Evolutionary conservation across 2,329 filamentous ascomycete species (phyloP), one percentile per base, ranked within the genome.

Genomic region (Alternaria postmessia): DNA sequence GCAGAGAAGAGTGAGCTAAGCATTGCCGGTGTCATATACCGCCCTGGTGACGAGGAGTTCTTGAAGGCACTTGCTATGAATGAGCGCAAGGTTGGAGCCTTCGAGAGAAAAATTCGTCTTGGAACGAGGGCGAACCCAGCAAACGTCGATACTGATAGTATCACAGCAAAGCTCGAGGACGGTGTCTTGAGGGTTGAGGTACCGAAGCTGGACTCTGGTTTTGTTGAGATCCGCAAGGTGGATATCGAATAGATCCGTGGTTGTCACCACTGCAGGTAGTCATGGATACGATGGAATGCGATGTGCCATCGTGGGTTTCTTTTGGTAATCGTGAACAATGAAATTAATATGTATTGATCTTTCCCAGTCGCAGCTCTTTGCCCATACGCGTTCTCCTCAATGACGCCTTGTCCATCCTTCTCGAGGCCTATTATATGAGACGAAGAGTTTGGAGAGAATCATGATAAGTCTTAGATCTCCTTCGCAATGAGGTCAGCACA

Each of bases 121-220:
- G 84, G 81, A 16, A 84, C 81, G 49, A 71, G 81, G 52, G 81
- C 82, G 8, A 83, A 83, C 30, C 86, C 86, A 30, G 87, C 88
- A 7, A 83, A 85, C 64, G 81, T 95, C 16, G 89, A 93, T 69
- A 86, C 83, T 1, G 85, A 89, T 49, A 83, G 79, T 24, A 94
- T 95, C 72, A 85, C 83, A 3, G 91, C 92, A 3, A 92, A 88
- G 80, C 84, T 96, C 79, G 90, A 93, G 76, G 90, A 95, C 73
- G 92, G 92, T 5, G 81, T 96, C 1, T 77, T 96, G 67, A 82
- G 89, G 36, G 84, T 96, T n/a, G 88, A 86, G n/a, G 87, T 96
- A 2, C 91, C 91, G 7, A 94, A 93, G 82, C 71, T 86, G 7
- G 69, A 73, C 22, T 87, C 87, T 66, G 88, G 87, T 82, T 90